Percentiles rank a stretch among this genome's conserved stretches.
Evolutionary conservation across 352 stramenopile species (phyloP).

Genomic region (Aphanomyces euteiches): DNA sequence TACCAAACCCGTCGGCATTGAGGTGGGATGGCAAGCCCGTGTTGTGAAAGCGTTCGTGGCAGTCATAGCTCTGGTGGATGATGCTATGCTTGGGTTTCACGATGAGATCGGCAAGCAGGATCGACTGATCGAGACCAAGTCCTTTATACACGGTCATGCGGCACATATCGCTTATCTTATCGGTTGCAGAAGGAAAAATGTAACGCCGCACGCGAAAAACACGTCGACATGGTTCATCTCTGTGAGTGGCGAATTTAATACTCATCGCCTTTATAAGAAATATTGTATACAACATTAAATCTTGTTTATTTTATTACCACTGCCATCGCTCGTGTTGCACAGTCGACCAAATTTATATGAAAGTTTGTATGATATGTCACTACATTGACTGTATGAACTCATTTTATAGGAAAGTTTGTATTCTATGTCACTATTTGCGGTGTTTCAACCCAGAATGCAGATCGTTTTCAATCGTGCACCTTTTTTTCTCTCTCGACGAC

Average conservation of each 20-base stretch:
- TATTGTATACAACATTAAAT: background rate
- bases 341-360: too few relatives aligned
- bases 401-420: too few relatives aligned
- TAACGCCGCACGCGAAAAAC: background rate
- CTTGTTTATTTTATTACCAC: background rate
- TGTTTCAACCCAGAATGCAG: too few relatives aligned
- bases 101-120: slow-evolving; percentile 37
- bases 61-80: slow-evolving; percentile 42
- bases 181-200: slow-evolving; percentile 6
- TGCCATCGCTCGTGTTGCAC: too few relatives aligned
- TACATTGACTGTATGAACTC: too few relatives aligned
- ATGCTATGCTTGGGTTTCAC: slow-evolving; percentile 37
- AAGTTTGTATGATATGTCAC: too few relatives aligned
- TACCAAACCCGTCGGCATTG: slow-evolving; percentile 44
- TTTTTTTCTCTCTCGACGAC: background rate
- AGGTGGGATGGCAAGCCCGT: slow-evolving; percentile 32
- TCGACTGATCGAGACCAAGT: slow-evolving; percentile 29
- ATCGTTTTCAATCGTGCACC: background rate
- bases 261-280: background rate
- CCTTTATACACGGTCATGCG: slow-evolving; percentile 33
- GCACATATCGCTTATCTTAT: slow-evolving; percentile 28
- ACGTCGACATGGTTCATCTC: background rate
- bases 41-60: slow-evolving; percentile 35
- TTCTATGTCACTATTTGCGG: too few relatives aligned
- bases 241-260: slow-evolving; percentile 16